Percentiles rank a stretch among this genome's conserved stretches.
phyloP scores from a whole-genome alignment of 2,329 filamentous ascomycete species.

The Mollisiaceae sp. region DNA sequence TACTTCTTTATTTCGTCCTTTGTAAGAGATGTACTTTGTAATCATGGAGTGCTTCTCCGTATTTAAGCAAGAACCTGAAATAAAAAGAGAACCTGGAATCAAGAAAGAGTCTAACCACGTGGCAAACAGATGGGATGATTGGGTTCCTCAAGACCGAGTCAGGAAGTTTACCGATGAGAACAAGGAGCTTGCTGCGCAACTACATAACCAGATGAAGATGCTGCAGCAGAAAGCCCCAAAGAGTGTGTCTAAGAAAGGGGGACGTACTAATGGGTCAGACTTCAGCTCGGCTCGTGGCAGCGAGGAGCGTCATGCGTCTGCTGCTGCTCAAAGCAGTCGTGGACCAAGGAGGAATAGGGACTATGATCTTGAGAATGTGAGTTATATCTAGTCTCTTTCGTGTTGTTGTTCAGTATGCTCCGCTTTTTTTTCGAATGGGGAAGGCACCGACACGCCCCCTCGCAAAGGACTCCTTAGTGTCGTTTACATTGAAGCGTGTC shows the following conservation, averaged over 20 bases:
- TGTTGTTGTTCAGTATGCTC: slow-evolving; percentile 27
- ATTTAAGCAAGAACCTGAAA: slow-evolving; percentile 11
- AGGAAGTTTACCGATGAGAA: slow-evolving; percentile 96
- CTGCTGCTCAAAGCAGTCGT: slow-evolving; percentile 64
- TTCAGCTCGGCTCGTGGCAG: slow-evolving; percentile 72
- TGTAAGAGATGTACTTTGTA: slow-evolving; percentile 18
- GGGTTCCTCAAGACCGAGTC: slow-evolving; percentile 92
- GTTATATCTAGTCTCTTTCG: slow-evolving; percentile 42
- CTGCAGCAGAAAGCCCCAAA: slow-evolving; percentile 46
- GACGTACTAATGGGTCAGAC: slow-evolving; percentile 58
- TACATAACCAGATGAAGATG: slow-evolving; percentile 68
- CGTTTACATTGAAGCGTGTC: neutral
- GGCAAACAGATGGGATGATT: slow-evolving; percentile 84
- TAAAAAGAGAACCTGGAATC: slow-evolving; percentile 11
- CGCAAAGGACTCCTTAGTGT: neutral
- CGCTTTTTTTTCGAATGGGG: neutral
- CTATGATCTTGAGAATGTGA: slow-evolving; percentile 82
- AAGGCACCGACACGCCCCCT: slow-evolving; percentile 2
- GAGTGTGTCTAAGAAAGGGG: slow-evolving; percentile 54
- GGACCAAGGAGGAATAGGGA: slow-evolving; percentile 78
- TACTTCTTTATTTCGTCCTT: slow-evolving; percentile 38
- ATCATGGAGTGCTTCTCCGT: neutral
- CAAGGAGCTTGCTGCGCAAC: slow-evolving; percentile 80
- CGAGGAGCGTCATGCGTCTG: slow-evolving; percentile 73
- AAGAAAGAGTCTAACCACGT: slow-evolving; percentile 31